Conservation (phyloP, 345 rosid genomes). For the Excoecaria cochinchinensis region DNA sequence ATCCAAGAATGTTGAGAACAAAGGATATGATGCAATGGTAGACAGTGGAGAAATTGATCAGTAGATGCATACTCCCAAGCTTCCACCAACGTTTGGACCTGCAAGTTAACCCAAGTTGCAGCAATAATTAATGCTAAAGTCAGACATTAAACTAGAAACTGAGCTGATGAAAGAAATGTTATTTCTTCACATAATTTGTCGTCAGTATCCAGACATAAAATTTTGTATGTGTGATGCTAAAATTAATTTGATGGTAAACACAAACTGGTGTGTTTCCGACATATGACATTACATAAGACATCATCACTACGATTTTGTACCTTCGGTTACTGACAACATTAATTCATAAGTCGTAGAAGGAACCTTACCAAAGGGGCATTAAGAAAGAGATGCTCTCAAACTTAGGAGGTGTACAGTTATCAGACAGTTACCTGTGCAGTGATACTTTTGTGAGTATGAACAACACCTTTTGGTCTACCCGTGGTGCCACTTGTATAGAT, state of each 20-base stretch:
- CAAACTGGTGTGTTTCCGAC: background rate
- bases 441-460: constrained; percentile 86
- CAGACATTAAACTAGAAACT: constrained; percentile 4
- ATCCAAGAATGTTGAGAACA: constrained; percentile 1
- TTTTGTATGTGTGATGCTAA: background rate
- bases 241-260: background rate
- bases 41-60: constrained; percentile 86
- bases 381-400: constrained; percentile 6
- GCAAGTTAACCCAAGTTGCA: constrained; percentile 30
- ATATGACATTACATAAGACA: background rate
- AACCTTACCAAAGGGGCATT: background rate
- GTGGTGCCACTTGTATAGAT: constrained; percentile 98
- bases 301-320: background rate
- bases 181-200: background rate
- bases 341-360: background rate
- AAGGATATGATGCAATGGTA: constrained; percentile 95
- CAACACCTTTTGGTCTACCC: constrained; percentile 98
- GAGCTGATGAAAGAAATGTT: constrained; percentile 8
- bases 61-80: constrained; percentile 89
- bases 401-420: background rate
- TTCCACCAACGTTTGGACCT: constrained; percentile 80
- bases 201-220: background rate
- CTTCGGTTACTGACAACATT: background rate
- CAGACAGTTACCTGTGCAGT: constrained; percentile 61
- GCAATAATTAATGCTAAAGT: constrained; percentile 16